Conservation (phyloP, 345 rosid species). For the Clausena lansium region DNA sequence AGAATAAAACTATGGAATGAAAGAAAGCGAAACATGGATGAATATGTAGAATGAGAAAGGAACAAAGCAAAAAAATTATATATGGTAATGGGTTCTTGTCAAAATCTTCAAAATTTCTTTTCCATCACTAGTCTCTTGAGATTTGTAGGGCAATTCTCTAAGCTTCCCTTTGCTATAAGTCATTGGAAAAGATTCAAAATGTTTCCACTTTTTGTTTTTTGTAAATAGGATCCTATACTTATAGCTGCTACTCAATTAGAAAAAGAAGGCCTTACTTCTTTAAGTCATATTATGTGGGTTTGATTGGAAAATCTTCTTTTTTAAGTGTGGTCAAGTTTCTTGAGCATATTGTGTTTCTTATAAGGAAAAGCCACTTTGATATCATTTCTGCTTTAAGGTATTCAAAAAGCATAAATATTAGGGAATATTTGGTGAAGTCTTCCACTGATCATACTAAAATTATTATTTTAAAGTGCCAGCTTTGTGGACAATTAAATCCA, state of each 20-base stretch:
- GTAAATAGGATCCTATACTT: conserved; percentile 24
- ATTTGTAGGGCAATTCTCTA: conserved; percentile 35
- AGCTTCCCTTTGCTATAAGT: conserved; percentile 38
- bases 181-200: conserved; percentile 49
- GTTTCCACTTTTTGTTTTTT: conserved; percentile 34
- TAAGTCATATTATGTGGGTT: conserved; percentile 31
- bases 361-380: conserved; percentile 18
- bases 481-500: no score
- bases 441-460: conserved; percentile 18
- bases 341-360: conserved; percentile 30
- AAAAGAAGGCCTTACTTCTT: conserved; percentile 26
- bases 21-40: conserved; percentile 21
- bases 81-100: conserved; percentile 38
- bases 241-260: conserved; percentile 12
- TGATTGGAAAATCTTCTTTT: conserved; percentile 23
- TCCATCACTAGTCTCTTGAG: conserved; percentile 23
- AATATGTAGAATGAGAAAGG: conserved; percentile 21
- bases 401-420: conserved; percentile 11
- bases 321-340: conserved; percentile 23
- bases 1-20: conserved; percentile 32
- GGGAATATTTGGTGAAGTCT: conserved; percentile 21
- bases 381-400: conserved; percentile 26
- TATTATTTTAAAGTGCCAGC: neutral
- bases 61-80: conserved; percentile 12
- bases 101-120: conserved; percentile 32